phyloP scores from a whole-genome alignment of 176 grass and related monocot genomes.

The Rhynchospora breviuscula region DNA sequence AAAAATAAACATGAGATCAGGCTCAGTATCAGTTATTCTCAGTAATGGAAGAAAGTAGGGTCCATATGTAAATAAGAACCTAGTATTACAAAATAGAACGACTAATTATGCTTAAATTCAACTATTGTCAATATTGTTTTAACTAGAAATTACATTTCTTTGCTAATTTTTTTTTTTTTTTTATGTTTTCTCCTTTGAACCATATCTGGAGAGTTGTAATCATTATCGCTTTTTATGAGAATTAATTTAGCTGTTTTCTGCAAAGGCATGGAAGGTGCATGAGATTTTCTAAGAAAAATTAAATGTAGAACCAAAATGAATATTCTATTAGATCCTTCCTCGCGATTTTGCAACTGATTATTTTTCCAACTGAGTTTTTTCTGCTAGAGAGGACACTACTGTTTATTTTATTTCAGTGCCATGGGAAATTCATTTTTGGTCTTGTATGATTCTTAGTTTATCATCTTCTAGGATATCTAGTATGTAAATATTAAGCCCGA shows the following conservation, averaged over 20 bases:
- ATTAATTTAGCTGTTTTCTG: background rate
- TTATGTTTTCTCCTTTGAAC: background rate
- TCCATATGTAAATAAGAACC: background rate
- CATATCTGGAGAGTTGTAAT: background rate
- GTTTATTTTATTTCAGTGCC: too few species aligned
- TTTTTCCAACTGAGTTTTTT: too few species aligned
- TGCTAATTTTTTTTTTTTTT: background rate
- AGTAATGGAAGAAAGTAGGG: background rate
- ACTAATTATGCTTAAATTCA: background rate
- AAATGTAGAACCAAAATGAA: background rate
- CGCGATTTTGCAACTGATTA: too few species aligned
- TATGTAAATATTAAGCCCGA: too few species aligned
- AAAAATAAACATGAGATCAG: background rate
- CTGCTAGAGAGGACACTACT: too few species aligned
- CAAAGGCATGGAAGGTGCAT: background rate
- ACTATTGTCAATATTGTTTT: background rate
- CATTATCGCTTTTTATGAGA: background rate
- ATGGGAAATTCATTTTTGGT: too few species aligned
- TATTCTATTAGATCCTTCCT: background rate
- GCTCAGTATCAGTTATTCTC: background rate
- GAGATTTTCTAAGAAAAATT: background rate
- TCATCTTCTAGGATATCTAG: too few species aligned
- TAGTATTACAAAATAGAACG: background rate
- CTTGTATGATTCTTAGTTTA: too few species aligned
- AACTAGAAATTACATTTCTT: background rate